Evolutionary conservation across 768 basidiomycete genomes (phyloP), one percentile per base, ranked within the genome.

Genomic region (Astraeus odoratus): DNA sequence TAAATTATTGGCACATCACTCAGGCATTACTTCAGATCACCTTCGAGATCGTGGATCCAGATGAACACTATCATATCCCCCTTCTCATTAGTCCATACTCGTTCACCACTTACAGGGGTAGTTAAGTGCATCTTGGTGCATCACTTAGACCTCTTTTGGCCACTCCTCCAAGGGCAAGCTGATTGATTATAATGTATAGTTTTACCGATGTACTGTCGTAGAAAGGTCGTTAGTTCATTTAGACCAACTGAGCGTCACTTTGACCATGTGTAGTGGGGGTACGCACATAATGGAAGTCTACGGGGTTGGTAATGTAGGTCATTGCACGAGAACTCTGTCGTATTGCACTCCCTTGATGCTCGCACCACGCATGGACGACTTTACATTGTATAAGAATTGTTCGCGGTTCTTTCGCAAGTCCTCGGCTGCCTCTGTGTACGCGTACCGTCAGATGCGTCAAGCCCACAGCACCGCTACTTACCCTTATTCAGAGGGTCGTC

Each of bases 401-500:
- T 92, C 85, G 37, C 94, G 75, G 63, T 87, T 88, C 72, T 81
- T 83, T 56, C 87, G 84, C 64, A 99, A 77, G 63, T 98, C 95
- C 63, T 88, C 80, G 16, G 96, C 96, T 12, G 96, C 96, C 66
- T 97, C 96, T 99, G 74, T 39, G 43, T 4, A 42, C 27, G 16
- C n/a, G n/a, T n/a, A 41, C 4, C 34, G 26, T 56, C 46, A 63
- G 34, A 39, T 31, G 50, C 36, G 22, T n/a, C 19, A 20, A 15
- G 12, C 3, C 22, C 22, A n/a, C 10, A 8, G 12, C 23, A 22
- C 22, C n/a, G 10, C n/a, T n/a, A 54, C 81, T 37, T 50, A 90
- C 95, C 95, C 69, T 98, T 99, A 75, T 99, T 99, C 58, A 99
- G 63, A 13, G 96, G 96, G 67, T 99, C 96, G 56, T 98, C 95